These are phyloP conservation scores for Allium fistulosum DNA, from an alignment of 106 monocot genomes.

Conservation along the genomic window DNA sequence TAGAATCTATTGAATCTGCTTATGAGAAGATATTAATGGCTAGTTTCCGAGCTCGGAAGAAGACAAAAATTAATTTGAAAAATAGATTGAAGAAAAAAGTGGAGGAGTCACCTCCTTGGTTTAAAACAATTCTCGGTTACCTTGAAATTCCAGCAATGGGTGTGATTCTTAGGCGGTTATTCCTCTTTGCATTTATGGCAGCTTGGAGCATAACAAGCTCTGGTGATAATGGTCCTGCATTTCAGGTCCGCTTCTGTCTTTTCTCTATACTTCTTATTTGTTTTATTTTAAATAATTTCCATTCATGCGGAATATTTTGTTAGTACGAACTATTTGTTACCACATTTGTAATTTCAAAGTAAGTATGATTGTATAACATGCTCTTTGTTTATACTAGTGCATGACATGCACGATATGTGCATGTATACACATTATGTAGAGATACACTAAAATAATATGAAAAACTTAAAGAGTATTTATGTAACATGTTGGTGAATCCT, in stretches of 20 bases:
- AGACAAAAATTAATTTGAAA: constrained; percentile 88
- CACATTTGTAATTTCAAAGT: too few species aligned
- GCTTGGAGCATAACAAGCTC: constrained; percentile 82
- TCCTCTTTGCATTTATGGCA: constrained; percentile 91
- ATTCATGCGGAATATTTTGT: too few species aligned
- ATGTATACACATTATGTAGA: too few species aligned
- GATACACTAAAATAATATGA: too few species aligned
- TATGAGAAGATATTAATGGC: constrained; percentile 89
- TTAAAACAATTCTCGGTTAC: constrained; percentile 60
- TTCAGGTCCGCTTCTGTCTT: constrained; percentile 51
- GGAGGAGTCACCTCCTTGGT: constrained; percentile 93
- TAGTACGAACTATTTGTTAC: too few species aligned
- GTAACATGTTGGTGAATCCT: too few species aligned
- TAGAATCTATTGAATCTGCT: constrained; percentile 87
- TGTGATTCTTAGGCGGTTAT: constrained; percentile 62
- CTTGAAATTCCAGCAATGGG: constrained; percentile 70
- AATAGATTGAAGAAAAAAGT: constrained; percentile 75
- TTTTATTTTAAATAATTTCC: background rate
- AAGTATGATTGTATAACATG: too few species aligned
- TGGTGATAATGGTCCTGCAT: constrained; percentile 83
- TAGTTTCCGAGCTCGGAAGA: constrained; percentile 73
- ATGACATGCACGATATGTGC: too few species aligned
- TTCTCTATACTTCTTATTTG: background rate
- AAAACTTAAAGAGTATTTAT: too few species aligned
- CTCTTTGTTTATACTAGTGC: too few species aligned